Evolutionary conservation across 257 asterid genomes (phyloP).

Genomic region (Salvia hispanica): DNA sequence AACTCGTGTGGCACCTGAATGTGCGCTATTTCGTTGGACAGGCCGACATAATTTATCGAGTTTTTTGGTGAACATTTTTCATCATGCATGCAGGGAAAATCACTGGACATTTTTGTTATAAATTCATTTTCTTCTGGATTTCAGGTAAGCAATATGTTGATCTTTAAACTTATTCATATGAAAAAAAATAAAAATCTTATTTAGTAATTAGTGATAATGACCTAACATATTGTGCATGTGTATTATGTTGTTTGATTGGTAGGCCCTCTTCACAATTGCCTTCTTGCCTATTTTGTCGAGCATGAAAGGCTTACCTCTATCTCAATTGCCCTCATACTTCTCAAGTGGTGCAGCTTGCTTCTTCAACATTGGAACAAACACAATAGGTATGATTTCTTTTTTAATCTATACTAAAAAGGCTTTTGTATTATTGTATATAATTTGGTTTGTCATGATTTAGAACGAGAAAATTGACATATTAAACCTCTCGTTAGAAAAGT

Average conservation of each 20-base stretch:
- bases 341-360: constrained; percentile 77
- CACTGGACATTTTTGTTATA: constrained; percentile 76
- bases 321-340: constrained; percentile 65
- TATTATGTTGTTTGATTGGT: not conserved
- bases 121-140: constrained; percentile 86
- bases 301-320: constrained; percentile 69
- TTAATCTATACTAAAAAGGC: too few relatives aligned
- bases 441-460: too few relatives aligned
- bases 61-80: not conserved
- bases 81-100: constrained; percentile 56
- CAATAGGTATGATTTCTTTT: constrained; percentile 43
- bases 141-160: constrained; percentile 52
- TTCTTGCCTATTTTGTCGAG: constrained; percentile 70
- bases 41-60: too few relatives aligned
- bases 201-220: too few relatives aligned
- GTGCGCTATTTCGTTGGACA: too few relatives aligned
- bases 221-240: too few relatives aligned
- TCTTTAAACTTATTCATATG: too few relatives aligned
- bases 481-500: too few relatives aligned
- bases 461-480: too few relatives aligned
- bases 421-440: too few relatives aligned
- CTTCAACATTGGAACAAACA: constrained; percentile 55
- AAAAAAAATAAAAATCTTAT: too few relatives aligned
- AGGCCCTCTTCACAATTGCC: constrained; percentile 73
- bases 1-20: too few relatives aligned